A percentile compares a stretch with the other conserved stretches of the same genome.
phyloP scores from a whole-genome alignment of 768 basidiomycete genomes.

The Antrodiella citrinella region DNA sequence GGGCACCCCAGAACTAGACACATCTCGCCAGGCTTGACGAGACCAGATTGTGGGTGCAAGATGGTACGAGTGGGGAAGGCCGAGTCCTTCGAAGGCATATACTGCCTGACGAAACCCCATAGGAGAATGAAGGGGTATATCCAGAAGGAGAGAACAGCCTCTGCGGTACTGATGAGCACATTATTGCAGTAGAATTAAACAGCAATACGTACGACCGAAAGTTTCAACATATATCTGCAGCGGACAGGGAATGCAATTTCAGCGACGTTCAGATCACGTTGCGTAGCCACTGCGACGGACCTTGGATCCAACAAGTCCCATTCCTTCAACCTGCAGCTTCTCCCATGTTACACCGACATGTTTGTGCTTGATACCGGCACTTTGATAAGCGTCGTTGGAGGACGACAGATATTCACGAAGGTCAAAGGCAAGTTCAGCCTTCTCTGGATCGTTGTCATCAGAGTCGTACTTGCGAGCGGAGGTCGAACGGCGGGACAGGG shows the following conservation, averaged over 20 bases:
- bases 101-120: slow-evolving; percentile 32
- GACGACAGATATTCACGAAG: slow-evolving; percentile 61
- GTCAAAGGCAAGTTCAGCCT: slow-evolving; percentile 45
- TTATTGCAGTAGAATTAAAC: neutral
- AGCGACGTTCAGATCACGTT: neutral
- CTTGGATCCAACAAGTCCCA: slow-evolving; percentile 50
- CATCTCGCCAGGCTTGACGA: slow-evolving; percentile 79
- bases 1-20: slow-evolving; percentile 79
- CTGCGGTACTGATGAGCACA: slow-evolving; percentile 20
- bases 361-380: slow-evolving; percentile 65
- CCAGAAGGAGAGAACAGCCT: slow-evolving; percentile 46
- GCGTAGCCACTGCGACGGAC: slow-evolving; percentile 23
- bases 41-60: slow-evolving; percentile 53
- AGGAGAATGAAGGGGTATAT: slow-evolving; percentile 42
- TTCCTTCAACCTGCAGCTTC: slow-evolving; percentile 52
- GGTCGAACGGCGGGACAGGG: slow-evolving; percentile 13
- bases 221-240: slow-evolving; percentile 48
- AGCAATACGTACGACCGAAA: slow-evolving; percentile 42
- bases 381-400: slow-evolving; percentile 57
- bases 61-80: slow-evolving; percentile 40
- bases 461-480: neutral
- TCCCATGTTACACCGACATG: slow-evolving; percentile 75
- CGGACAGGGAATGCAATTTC: neutral
- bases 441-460: slow-evolving; percentile 26
- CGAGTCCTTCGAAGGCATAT: slow-evolving; percentile 28